These are phyloP conservation scores for Mangifera indica DNA, from an alignment of 345 rosid species.

Conservation along the genomic window DNA sequence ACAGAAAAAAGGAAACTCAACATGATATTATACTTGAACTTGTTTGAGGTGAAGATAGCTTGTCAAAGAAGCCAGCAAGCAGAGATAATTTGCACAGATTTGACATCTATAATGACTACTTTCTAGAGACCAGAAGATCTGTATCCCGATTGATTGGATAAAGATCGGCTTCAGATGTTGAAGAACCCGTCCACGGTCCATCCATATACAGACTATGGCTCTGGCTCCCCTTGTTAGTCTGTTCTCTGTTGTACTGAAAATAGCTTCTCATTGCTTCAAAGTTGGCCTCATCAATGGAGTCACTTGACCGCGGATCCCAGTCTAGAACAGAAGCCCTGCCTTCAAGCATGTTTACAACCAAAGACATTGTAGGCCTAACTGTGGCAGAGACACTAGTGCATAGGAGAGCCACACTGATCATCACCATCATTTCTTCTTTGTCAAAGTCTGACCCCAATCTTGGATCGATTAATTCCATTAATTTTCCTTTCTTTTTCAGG, in stretches of 20 bases:
- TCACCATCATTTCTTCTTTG: conserved; percentile 39
- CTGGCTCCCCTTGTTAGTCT: neutral
- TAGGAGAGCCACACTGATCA: conserved; percentile 46
- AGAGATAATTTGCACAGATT: no score
- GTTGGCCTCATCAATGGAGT: neutral
- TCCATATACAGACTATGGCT: neutral
- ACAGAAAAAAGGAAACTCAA: no score
- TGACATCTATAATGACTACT: neutral
- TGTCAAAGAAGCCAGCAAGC: neutral
- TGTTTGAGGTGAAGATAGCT: neutral
- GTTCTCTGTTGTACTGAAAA: conserved; percentile 9
- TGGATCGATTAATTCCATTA: conserved; percentile 42
- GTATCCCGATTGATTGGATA: conserved; percentile 32
- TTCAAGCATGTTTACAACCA: conserved; percentile 65
- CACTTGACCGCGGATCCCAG: neutral
- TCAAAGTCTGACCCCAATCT: conserved; percentile 42
- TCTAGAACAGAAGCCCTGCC: conserved; percentile 35
- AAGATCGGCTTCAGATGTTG: conserved; percentile 34
- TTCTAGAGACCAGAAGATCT: conserved; percentile 16
- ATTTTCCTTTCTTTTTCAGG: conserved; percentile 40
- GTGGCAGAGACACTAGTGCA: conserved; percentile 41
- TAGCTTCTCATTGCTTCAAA: conserved; percentile 22
- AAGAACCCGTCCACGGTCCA: conserved; percentile 18
- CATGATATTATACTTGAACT: no score
- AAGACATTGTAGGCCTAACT: conserved; percentile 53